Percentiles rank a stretch among this genome's conserved stretches.
Evolutionary conservation across 2,329 filamentous ascomycete species (phyloP).

Genomic region (Alternaria atra): DNA sequence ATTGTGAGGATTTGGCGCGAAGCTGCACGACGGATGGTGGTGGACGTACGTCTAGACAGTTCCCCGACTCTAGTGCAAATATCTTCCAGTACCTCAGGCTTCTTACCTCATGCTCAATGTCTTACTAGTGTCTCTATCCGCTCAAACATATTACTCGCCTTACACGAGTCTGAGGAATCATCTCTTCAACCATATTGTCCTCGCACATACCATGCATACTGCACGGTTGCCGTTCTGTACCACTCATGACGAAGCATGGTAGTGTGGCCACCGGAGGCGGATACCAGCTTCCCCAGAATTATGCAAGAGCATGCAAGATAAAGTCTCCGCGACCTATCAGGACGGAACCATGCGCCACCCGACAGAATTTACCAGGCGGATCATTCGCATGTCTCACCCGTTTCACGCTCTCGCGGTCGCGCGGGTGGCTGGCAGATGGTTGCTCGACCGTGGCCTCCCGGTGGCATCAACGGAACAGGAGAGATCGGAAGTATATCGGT

Average conservation of each 20-base stretch:
- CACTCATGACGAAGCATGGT: conserved; percentile 22
- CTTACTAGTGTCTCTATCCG: not conserved
- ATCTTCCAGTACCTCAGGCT: not conserved
- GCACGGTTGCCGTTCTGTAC: conserved; percentile 25
- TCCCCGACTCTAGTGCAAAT: conserved; percentile 8
- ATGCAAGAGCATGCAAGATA: conserved; percentile 16
- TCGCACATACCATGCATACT: conserved; percentile 18
- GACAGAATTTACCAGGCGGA: not conserved
- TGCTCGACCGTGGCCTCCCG: conserved; percentile 7
- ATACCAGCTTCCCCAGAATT: conserved; percentile 28
- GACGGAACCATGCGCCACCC: conserved; percentile 8
- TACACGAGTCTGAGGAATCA: not conserved
- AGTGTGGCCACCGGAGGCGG: conserved; percentile 25
- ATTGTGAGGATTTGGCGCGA: not conserved
- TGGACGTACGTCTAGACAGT: conserved; percentile 4
- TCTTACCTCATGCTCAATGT: not conserved
- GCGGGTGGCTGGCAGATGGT: conserved; percentile 8
- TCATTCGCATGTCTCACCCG: conserved; percentile 17
- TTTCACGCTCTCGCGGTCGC: conserved; percentile 17
- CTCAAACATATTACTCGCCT: not conserved
- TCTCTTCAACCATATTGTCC: not conserved
- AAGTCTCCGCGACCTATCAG: conserved; percentile 26
- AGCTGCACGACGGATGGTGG: not conserved
- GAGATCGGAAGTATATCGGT: not conserved
- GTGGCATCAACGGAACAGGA: not conserved